These are phyloP conservation scores for Puccinia novopanici DNA, from an alignment of 1,284 basidiomycete species.

Conservation along the genomic window DNA sequence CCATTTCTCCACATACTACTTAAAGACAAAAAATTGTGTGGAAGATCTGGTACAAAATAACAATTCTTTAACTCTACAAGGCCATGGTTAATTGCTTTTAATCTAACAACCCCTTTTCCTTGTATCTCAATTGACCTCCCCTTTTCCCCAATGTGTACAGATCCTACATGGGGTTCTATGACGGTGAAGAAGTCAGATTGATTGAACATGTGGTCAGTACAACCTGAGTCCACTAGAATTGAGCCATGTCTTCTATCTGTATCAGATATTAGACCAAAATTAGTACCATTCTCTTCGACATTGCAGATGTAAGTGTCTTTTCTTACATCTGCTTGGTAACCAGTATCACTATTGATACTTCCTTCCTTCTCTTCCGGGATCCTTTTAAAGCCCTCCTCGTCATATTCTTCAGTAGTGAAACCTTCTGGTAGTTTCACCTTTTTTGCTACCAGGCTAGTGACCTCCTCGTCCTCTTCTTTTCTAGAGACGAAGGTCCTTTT, in stretches of 20 bases:
- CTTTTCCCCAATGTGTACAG: constrained; percentile 28
- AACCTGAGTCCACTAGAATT: constrained; percentile 28
- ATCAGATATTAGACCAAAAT: constrained; percentile 4
- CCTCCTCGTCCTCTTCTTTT: constrained; percentile 2
- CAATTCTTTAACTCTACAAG: too few relatives aligned
- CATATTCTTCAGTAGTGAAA: background rate
- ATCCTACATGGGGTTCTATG: background rate
- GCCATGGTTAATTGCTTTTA: background rate
- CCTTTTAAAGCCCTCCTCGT: background rate
- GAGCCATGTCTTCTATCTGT: constrained; percentile 15
- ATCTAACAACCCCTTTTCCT: constrained; percentile 23
- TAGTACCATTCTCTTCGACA: background rate
- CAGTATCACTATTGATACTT: background rate
- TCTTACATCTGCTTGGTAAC: constrained; percentile 26
- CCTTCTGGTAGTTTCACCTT: background rate
- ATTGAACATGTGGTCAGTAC: constrained; percentile 32
- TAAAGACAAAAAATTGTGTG: too few relatives aligned
- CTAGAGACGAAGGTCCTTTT: too few relatives aligned
- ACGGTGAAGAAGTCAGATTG: constrained; percentile 12
- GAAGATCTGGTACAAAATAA: too few relatives aligned
- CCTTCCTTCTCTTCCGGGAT: background rate
- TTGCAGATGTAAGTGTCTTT: background rate
- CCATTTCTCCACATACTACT: too few relatives aligned
- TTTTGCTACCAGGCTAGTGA: constrained; percentile 3
- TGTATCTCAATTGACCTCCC: constrained; percentile 21